Conservation (phyloP, 169 alveolate species). For the Theileria sp. region DNA sequence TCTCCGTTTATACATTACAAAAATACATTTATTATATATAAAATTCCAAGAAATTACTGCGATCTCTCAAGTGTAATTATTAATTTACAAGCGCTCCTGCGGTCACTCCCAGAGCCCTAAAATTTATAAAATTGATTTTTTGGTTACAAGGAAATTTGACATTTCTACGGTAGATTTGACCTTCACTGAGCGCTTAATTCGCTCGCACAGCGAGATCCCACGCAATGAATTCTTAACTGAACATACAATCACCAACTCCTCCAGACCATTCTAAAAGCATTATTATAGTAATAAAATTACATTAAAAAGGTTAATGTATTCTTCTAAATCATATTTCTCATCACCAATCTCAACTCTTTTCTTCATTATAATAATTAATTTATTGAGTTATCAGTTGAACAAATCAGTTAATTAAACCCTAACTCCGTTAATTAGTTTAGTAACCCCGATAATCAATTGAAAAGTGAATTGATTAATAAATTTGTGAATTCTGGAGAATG, state of each 20-base stretch:
- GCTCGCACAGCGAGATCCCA: constrained; percentile 52
- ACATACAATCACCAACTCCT: constrained; percentile 27
- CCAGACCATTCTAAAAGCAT: constrained; percentile 15
- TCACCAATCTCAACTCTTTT: constrained; percentile 2
- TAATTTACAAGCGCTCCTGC: neutral
- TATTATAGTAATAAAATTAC: neutral
- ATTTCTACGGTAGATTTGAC: constrained; percentile 21
- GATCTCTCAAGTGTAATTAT: neutral
- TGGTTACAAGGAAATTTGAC: constrained; percentile 32
- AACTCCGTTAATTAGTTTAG: no score
- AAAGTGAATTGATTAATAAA: constrained; percentile 43
- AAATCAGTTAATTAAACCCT: neutral
- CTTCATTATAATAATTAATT: neutral
- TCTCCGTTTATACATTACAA: neutral
- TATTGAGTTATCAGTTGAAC: neutral
- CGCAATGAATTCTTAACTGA: constrained; percentile 47
- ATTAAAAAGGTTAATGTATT: neutral
- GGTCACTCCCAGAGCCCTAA: neutral
- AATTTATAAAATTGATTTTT: neutral
- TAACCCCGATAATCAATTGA: no score
- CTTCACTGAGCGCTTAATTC: constrained; percentile 17
- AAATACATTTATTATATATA: neutral
- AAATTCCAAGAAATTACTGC: neutral
- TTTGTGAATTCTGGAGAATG: constrained; percentile 40
- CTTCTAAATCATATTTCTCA: constrained; percentile 4